phyloP scores from a whole-genome alignment of 495 filamentous ascomycete species.

The Aspergillus funiculosus region DNA sequence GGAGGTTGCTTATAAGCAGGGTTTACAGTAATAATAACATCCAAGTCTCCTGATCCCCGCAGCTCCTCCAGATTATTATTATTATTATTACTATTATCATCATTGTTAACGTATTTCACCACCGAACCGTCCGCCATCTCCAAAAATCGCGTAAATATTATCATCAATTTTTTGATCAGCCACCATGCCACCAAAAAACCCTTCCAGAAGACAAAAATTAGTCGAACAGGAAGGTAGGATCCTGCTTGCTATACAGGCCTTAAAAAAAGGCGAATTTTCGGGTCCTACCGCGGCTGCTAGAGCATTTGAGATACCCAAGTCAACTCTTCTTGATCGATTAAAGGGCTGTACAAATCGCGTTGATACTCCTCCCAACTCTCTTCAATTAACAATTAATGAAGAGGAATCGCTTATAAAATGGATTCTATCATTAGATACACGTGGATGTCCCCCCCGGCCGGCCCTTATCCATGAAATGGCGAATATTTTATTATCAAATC shows the following conservation, averaged over 20 bases:
- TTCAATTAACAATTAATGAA: background rate
- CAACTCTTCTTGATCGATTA: background rate
- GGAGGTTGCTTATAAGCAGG: background rate
- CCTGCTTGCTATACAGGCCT: background rate
- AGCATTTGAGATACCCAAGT: background rate
- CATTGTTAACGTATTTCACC: too few species aligned
- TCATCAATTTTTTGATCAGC: too few species aligned
- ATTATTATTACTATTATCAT: too few species aligned
- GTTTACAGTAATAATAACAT: slow-evolving; percentile 9
- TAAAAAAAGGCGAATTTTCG: background rate
- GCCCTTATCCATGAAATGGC: too few species aligned
- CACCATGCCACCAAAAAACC: too few species aligned
- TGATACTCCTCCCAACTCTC: background rate
- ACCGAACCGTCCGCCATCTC: too few species aligned
- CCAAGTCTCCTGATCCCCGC: too few species aligned
- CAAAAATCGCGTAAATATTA: too few species aligned
- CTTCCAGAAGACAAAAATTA: too few species aligned
- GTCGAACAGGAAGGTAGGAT: background rate
- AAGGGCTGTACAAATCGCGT: background rate
- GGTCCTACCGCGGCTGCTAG: background rate
- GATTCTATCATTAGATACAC: background rate
- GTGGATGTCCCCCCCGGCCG: slow-evolving; percentile 3
- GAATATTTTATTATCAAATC: too few species aligned
- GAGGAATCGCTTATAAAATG: background rate
- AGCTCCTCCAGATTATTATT: too few species aligned